phyloP scores from a whole-genome alignment of 1,284 basidiomycete genomes.

The Cerioporus squamosus region DNA sequence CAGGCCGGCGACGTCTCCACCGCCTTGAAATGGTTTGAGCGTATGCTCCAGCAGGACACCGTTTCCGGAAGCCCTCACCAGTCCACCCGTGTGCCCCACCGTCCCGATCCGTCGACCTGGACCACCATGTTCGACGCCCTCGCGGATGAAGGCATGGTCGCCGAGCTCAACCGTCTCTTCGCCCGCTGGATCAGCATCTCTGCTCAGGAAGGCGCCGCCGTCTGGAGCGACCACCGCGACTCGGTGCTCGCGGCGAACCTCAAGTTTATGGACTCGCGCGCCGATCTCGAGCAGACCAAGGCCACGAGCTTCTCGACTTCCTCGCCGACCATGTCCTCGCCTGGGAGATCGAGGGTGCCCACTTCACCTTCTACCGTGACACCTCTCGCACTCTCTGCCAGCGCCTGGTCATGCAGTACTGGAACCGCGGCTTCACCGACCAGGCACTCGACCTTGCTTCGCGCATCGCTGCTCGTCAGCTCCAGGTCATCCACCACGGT shows the following conservation, averaged over 20 bases:
- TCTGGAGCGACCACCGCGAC: slow-evolving; percentile 38
- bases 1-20: slow-evolving; percentile 61
- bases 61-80: slow-evolving; percentile 42
- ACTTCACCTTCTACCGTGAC: slow-evolving; percentile 24
- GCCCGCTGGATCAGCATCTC: slow-evolving; percentile 40
- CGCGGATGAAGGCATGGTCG: slow-evolving; percentile 47
- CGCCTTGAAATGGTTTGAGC: slow-evolving; percentile 75
- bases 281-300: slow-evolving; percentile 21
- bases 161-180: slow-evolving; percentile 61
- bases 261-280: slow-evolving; percentile 37
- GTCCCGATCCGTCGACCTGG: slow-evolving; percentile 59
- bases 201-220: slow-evolving; percentile 38
- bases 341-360: slow-evolving; percentile 12
- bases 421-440: slow-evolving; percentile 13
- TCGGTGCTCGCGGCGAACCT: slow-evolving; percentile 47
- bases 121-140: slow-evolving; percentile 57
- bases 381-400: slow-evolving; percentile 23
- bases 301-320: slow-evolving; percentile 33
- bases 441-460: slow-evolving; percentile 19
- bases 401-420: slow-evolving; percentile 24
- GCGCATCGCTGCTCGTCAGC: slow-evolving; percentile 19
- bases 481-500: slow-evolving; percentile 18
- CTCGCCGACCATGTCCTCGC: slow-evolving; percentile 29
- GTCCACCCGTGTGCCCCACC: slow-evolving; percentile 45
- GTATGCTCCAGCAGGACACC: slow-evolving; percentile 51